Percentiles rank a stretch among this genome's conserved stretches.
Conservation (phyloP, 441 rosid species). For the Pelargonium exstipulatum region DNA sequence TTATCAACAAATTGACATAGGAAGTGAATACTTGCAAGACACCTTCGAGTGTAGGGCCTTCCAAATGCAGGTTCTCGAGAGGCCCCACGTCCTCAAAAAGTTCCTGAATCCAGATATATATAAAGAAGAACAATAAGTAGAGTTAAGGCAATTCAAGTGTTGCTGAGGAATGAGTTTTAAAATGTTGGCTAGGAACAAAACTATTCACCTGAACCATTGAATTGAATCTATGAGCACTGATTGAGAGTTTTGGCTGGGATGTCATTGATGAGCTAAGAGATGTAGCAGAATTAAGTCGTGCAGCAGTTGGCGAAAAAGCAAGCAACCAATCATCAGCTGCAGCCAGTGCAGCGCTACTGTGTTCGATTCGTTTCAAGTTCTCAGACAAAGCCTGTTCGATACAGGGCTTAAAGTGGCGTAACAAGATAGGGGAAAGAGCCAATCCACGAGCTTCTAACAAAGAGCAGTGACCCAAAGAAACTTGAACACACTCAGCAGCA, state of each 20-base stretch:
- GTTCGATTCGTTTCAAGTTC: constrained; percentile 90
- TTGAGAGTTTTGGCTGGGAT: constrained; percentile 81
- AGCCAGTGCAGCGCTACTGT: constrained; percentile 94
- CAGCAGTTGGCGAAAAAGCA: constrained; percentile 49
- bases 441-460: constrained; percentile 91
- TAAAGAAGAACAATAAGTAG: no score
- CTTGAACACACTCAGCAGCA: constrained; percentile 98
- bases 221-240: constrained; percentile 96
- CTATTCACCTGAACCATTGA: constrained; percentile 87
- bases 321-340: constrained; percentile 99
- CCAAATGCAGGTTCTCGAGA: constrained; percentile 89
- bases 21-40: constrained; percentile 90
- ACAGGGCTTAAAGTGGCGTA: constrained; percentile 84
- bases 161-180: neutral
- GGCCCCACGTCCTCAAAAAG: constrained; percentile 98
- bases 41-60: constrained; percentile 87
- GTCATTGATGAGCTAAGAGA: constrained; percentile 38
- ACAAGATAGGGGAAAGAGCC: constrained; percentile 80
- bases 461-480: constrained; percentile 97
- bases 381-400: constrained; percentile 94
- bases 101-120: constrained; percentile 45
- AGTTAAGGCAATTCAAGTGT: no score
- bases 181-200: neutral
- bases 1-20: constrained; percentile 76
- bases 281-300: constrained; percentile 57